These are phyloP conservation scores for Fragilaria radians DNA, from an alignment of 108 stramenopile genomes.

Conservation along the genomic window DNA sequence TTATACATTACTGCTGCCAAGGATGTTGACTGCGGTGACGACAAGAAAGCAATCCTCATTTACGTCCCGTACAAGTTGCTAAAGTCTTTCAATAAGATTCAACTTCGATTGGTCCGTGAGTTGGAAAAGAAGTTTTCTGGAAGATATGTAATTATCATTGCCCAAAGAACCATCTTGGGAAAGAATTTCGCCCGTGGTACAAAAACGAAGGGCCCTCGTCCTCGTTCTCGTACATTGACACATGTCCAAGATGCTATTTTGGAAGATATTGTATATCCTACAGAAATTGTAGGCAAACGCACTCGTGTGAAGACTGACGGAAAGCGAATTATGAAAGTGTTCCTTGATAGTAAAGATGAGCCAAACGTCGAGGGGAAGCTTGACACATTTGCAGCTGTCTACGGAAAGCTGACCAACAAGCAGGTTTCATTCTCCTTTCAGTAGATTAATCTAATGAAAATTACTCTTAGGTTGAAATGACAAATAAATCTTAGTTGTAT, in stretches of 20 bases:
- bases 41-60: slow-evolving; percentile 92
- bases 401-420: slow-evolving; percentile 99
- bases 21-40: slow-evolving; percentile 89
- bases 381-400: slow-evolving; percentile 95
- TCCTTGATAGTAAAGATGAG: slow-evolving; percentile 94
- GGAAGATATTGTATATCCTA: slow-evolving; percentile 98
- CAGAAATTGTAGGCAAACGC: slow-evolving; percentile 99
- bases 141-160: slow-evolving; percentile 93
- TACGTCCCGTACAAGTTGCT: slow-evolving; percentile 98
- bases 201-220: slow-evolving; percentile 90
- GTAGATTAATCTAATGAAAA: slow-evolving; percentile 36
- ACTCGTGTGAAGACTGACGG: slow-evolving; percentile 97
- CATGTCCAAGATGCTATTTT: slow-evolving; percentile 97
- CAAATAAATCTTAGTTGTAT: too few relatives aligned
- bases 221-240: slow-evolving; percentile 95
- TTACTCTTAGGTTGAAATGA: too few relatives aligned
- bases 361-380: slow-evolving; percentile 95
- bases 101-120: slow-evolving; percentile 93
- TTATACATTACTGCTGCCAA: slow-evolving; percentile 98
- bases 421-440: slow-evolving; percentile 88
- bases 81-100: slow-evolving; percentile 94
- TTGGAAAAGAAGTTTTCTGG: slow-evolving; percentile 99
- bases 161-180: slow-evolving; percentile 97
- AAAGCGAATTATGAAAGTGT: slow-evolving; percentile 93
- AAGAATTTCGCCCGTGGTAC: slow-evolving; percentile 85